Percentiles rank a stretch among this genome's conserved stretches.
phyloP scores from a whole-genome alignment of 345 rosid species.

The Arabidopsis suecica region DNA sequence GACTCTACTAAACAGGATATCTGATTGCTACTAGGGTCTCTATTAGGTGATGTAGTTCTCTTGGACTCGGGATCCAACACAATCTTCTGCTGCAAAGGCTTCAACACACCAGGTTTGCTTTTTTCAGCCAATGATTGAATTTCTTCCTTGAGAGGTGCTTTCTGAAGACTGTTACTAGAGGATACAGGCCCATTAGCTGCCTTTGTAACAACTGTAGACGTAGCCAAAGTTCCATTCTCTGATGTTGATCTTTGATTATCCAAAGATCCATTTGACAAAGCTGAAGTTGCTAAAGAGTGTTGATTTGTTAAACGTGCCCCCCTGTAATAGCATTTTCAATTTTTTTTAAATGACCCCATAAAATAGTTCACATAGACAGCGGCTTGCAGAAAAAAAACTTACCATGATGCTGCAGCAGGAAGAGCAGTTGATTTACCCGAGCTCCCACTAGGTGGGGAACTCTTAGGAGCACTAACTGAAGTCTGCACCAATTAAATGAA shows the following conservation, averaged over 20 bases:
- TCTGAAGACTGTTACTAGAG: constrained; percentile 40
- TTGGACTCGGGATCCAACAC: constrained; percentile 41
- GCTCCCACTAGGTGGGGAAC: constrained; percentile 73
- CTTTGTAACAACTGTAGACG: constrained; percentile 46
- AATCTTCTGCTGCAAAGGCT: constrained; percentile 30
- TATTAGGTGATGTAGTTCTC: constrained; percentile 27
- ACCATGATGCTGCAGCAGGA: constrained; percentile 96
- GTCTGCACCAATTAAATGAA: constrained; percentile 48
- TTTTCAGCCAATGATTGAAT: constrained; percentile 8
- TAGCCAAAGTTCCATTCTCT: constrained; percentile 41
- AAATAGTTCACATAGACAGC: constrained; percentile 3
- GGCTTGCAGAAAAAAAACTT: constrained; percentile 19
- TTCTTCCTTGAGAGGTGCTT: constrained; percentile 45
- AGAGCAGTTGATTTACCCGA: constrained; percentile 60
- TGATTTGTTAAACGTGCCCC: constrained; percentile 61
- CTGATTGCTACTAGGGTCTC: constrained; percentile 31
- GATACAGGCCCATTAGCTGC: constrained; percentile 38
- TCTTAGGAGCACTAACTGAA: constrained; percentile 46
- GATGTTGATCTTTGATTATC: constrained; percentile 53
- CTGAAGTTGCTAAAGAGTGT: constrained; percentile 43
- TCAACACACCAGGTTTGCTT: constrained; percentile 20
- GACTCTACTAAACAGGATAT: constrained; percentile 39
- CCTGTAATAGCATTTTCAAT: constrained; percentile 44
- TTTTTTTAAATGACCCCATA: background rate
- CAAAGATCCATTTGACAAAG: constrained; percentile 57